Evolutionary conservation across 2,329 filamentous ascomycete genomes (phyloP).

Genomic region (Microascus cirrosus): DNA sequence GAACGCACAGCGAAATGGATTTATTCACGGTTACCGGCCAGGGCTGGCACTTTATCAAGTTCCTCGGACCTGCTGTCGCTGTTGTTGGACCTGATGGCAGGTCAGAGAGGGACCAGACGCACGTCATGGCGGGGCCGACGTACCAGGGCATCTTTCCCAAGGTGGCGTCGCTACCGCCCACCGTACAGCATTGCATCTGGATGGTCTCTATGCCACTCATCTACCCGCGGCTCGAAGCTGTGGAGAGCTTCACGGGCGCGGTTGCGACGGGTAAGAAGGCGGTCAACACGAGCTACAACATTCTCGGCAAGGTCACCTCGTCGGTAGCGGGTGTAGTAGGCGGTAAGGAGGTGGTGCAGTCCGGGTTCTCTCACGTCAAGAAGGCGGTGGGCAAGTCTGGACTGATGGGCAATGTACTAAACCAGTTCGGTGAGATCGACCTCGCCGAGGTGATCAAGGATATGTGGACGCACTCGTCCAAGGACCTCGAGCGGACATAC

Average conservation of each 20-base stretch:
- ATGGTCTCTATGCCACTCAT: conserved; percentile 86
- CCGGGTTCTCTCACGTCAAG: conserved; percentile 90
- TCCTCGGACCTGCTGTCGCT: conserved; percentile 79
- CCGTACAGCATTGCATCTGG: conserved; percentile 94
- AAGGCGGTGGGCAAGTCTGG: conserved; percentile 92
- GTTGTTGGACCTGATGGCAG: conserved; percentile 85
- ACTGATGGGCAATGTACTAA: conserved; percentile 89
- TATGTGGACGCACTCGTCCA: conserved; percentile 96
- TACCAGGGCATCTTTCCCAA: conserved; percentile 98
- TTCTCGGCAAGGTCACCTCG: conserved; percentile 88
- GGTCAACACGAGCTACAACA: conserved; percentile 91
- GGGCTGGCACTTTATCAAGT: conserved; percentile 98
- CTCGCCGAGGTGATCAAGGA: conserved; percentile 89
- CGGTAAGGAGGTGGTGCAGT: conserved; percentile 83
- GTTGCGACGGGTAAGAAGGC: conserved; percentile 93
- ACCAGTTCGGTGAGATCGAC: conserved; percentile 93
- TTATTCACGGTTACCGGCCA: conserved; percentile 95
- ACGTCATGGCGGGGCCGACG: conserved; percentile 90
- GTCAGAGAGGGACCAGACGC: conserved; percentile 79
- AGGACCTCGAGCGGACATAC: conserved; percentile 94
- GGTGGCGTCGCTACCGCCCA: conserved; percentile 78
- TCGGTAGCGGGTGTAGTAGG: conserved; percentile 93
- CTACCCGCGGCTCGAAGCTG: conserved; percentile 82
- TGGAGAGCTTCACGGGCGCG: conserved; percentile 83
- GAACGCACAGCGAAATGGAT: conserved; percentile 77